phyloP scores from a whole-genome alignment of 768 basidiomycete genomes.

The Leccinum subgranulosum region DNA sequence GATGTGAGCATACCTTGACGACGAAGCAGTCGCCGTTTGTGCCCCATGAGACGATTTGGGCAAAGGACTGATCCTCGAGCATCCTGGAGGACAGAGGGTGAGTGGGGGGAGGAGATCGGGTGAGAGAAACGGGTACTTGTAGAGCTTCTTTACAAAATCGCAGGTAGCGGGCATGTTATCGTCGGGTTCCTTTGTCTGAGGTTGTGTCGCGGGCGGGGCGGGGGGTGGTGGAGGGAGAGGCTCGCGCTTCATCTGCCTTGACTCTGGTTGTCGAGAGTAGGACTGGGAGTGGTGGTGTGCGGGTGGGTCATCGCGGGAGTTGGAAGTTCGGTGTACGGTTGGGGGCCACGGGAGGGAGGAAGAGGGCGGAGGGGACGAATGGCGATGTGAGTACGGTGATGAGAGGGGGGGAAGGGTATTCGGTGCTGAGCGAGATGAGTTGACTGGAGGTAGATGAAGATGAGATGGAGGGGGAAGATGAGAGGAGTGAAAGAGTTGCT shows the following conservation, averaged over 20 bases:
- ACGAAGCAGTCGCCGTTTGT: constrained; percentile 85
- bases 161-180: constrained; percentile 84
- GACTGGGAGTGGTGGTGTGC: constrained; percentile 20
- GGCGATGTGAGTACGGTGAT: constrained; percentile 24
- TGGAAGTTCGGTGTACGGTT: constrained; percentile 36
- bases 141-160: constrained; percentile 93
- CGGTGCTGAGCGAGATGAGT: constrained; percentile 31
- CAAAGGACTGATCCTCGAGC: constrained; percentile 77
- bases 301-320: constrained; percentile 41
- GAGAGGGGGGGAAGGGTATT: constrained; percentile 43
- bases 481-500: constrained; percentile 39
- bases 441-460: constrained; percentile 37
- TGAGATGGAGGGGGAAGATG: constrained; percentile 45
- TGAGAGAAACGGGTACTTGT: constrained; percentile 58
- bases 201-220: constrained; percentile 19
- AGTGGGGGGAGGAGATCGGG: background rate
- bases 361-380: constrained; percentile 27
- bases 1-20: constrained; percentile 55
- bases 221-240: constrained; percentile 25
- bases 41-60: constrained; percentile 79
- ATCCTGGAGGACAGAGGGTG: constrained; percentile 50
- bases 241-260: constrained; percentile 30
- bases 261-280: constrained; percentile 15
- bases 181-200: constrained; percentile 42
- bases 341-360: constrained; percentile 24